phyloP scores from a whole-genome alignment of 2,329 filamentous ascomycete genomes.

The Penicillium oxalicum region DNA sequence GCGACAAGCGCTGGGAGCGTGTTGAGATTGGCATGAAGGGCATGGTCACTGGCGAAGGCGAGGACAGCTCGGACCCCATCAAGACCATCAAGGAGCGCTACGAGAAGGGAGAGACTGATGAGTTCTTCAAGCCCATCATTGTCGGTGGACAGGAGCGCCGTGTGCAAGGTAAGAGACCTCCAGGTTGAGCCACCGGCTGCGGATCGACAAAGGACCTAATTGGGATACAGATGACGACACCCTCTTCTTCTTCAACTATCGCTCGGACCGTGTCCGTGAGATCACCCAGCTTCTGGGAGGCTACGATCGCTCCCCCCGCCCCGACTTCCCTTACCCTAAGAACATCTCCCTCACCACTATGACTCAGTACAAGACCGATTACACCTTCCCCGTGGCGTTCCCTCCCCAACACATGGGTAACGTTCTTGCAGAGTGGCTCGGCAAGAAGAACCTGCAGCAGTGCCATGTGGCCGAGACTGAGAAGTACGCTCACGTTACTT shows the following conservation, averaged over 20 bases:
- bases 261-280: constrained; percentile 93
- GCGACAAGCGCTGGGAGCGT: constrained; percentile 98
- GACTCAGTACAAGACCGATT: constrained; percentile 97
- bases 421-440: constrained; percentile 94
- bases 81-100: constrained; percentile 84
- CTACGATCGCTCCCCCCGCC: constrained; percentile 81
- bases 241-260: constrained; percentile 99
- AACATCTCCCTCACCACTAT: constrained; percentile 85
- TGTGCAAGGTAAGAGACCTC: constrained; percentile 61
- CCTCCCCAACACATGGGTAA: constrained; percentile 94
- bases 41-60: constrained; percentile 77
- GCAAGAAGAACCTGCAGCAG: constrained; percentile 82
- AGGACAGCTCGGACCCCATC: constrained; percentile 76
- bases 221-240: constrained; percentile 68
- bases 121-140: constrained; percentile 98
- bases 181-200: background rate
- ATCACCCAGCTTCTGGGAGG: constrained; percentile 90
- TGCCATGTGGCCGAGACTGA: constrained; percentile 97
- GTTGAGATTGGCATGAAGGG: constrained; percentile 86
- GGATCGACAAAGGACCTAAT: constrained; percentile 12
- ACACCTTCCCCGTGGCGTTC: constrained; percentile 87
- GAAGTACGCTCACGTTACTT: constrained; percentile 98
- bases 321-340: constrained; percentile 91
- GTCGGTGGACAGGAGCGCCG: constrained; percentile 79
- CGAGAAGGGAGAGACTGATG: constrained; percentile 80